A percentile compares a stretch with the other conserved stretches of the same genome.
Conservation (phyloP, 139 green algal genomes). For the Chlamydomonas sp. region DNA sequence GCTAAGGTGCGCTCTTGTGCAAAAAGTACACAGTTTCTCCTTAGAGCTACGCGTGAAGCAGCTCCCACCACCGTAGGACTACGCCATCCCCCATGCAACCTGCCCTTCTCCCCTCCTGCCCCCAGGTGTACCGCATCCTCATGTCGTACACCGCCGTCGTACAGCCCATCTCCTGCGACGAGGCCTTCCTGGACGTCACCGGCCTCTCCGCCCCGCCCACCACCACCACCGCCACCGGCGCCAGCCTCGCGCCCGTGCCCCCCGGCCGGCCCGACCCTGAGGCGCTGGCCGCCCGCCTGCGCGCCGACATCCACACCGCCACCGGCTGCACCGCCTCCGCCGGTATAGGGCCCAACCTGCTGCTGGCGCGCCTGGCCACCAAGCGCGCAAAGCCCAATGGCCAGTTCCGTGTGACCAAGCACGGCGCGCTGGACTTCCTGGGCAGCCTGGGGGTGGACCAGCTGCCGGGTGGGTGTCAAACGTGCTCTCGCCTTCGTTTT, state of each 20-base stretch:
- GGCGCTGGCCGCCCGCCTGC: conserved; percentile 61
- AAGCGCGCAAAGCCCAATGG: conserved; percentile 88
- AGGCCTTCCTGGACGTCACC: conserved; percentile 95
- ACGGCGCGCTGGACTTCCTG: conserved; percentile 63
- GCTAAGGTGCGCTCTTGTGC: too few species aligned
- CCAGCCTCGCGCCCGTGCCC: too few species aligned
- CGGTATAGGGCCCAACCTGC: conserved; percentile 82
- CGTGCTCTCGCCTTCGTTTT: too few species aligned
- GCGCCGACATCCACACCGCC: conserved; percentile 59
- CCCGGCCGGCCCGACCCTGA: background rate
- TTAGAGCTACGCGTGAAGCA: too few species aligned
- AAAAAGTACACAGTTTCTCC: too few species aligned
- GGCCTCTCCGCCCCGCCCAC: conserved; percentile 70
- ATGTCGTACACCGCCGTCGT: conserved; percentile 75
- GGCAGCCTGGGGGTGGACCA: conserved; percentile 66
- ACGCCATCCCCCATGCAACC: too few species aligned
- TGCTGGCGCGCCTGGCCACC: conserved; percentile 88
- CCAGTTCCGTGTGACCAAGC: conserved; percentile 54
- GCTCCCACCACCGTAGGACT: background rate
- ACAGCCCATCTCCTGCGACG: conserved; percentile 93
- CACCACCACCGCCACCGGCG: too few species aligned
- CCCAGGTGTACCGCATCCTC: conserved; percentile 89
- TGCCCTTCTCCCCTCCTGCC: background rate
- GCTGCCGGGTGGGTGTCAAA: conserved; percentile 71
- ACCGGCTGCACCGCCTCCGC: conserved; percentile 75